phyloP scores from a whole-genome alignment of 208 protist species.

The Leishmania braziliensis region DNA sequence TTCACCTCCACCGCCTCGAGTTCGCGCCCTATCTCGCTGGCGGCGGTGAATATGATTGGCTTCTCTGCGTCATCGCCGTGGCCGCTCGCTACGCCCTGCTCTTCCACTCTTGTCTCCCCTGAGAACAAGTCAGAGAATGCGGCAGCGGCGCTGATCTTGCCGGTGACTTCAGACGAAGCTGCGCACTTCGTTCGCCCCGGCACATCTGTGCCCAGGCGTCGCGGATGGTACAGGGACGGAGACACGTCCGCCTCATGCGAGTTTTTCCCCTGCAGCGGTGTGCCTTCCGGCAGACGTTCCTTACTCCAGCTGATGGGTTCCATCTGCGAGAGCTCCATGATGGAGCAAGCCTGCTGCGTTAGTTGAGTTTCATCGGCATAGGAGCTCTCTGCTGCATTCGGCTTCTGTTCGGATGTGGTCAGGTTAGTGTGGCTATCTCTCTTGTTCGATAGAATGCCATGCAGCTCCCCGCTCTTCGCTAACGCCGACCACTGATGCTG shows the following conservation, averaged over 20 bases:
- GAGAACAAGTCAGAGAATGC: conserved; percentile 12
- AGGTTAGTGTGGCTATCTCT: conserved; percentile 6
- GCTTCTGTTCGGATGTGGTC: conserved; percentile 16
- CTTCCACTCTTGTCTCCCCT: conserved; percentile 5
- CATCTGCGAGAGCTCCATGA: conserved; percentile 13
- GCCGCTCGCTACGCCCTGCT: background rate
- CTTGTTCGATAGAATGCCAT: conserved; percentile 5
- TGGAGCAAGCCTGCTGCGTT: conserved; percentile 14
- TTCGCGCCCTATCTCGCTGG: conserved; percentile 23
- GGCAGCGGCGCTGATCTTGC: conserved; percentile 1
- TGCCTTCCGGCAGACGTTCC: background rate
- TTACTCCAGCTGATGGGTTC: background rate
- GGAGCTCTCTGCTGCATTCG: background rate
- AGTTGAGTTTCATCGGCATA: background rate
- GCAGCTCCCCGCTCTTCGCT: background rate
- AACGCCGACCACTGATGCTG: conserved; percentile 9
- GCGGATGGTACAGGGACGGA: conserved; percentile 18
- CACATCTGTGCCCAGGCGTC: conserved; percentile 11
- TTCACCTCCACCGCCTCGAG: background rate
- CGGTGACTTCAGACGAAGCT: background rate
- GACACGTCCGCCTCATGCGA: conserved; percentile 2
- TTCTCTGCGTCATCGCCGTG: conserved; percentile 1
- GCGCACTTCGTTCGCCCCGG: conserved; percentile 15
- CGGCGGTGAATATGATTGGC: conserved; percentile 33
- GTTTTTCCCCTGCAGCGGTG: conserved; percentile 23